Conservation (phyloP, 148 eudicot genomes). For the Rhododendron vialii region DNA sequence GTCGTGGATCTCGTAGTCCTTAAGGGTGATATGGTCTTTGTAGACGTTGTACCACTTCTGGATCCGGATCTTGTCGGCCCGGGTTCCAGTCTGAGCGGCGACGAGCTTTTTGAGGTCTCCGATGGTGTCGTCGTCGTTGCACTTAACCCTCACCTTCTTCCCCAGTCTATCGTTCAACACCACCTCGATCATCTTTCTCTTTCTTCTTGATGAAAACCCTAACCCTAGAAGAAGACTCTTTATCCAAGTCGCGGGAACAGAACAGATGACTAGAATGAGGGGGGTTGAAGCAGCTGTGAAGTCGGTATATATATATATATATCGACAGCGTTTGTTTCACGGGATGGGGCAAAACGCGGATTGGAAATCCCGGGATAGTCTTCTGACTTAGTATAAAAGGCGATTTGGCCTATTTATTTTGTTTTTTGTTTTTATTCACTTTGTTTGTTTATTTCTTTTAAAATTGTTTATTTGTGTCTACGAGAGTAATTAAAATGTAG, state of each 20-base stretch:
- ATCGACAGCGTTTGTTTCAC: neutral
- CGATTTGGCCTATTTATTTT: too few species aligned
- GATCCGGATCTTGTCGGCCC: constrained; percentile 82
- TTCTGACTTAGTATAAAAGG: too few species aligned
- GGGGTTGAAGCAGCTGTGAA: neutral
- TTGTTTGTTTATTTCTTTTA: too few species aligned
- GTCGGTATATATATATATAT: neutral
- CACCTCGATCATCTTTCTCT: constrained; percentile 64
- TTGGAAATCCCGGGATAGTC: neutral
- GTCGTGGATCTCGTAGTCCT: constrained; percentile 89
- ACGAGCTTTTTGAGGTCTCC: constrained; percentile 93
- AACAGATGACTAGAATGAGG: neutral
- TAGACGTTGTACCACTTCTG: constrained; percentile 94
- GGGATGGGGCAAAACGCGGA: neutral
- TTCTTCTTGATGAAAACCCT: neutral
- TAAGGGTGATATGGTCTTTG: constrained; percentile 89
- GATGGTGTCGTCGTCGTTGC: constrained; percentile 93
- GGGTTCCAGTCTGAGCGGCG: constrained; percentile 89
- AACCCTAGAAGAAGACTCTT: neutral
- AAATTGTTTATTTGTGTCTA: too few species aligned
- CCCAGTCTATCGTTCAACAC: constrained; percentile 68
- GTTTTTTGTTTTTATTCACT: too few species aligned
- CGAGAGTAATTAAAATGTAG: too few species aligned
- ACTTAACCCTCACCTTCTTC: constrained; percentile 88
- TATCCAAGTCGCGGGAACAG: neutral